A percentile compares a stretch with the other conserved stretches of the same genome.
phyloP scores from a whole-genome alignment of 352 stramenopile species.

The Phytopythium chamaehyphon region DNA sequence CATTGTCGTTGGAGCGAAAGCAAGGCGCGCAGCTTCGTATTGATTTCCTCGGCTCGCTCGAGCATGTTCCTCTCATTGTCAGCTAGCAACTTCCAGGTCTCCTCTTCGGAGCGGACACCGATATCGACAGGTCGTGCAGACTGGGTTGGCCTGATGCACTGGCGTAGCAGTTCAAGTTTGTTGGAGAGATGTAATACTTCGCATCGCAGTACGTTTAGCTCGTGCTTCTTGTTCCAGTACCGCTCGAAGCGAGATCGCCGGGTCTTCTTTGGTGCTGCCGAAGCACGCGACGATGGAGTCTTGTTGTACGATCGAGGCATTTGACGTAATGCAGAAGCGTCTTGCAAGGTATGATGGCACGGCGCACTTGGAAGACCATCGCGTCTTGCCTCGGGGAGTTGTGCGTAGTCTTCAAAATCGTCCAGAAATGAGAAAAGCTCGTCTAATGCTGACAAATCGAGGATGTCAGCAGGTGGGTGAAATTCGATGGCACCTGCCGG shows the following conservation, averaged over 20 bases:
- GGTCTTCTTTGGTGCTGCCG: background rate
- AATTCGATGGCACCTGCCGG: no score
- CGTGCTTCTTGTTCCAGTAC: conserved; percentile 4
- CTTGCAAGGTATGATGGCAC: no score
- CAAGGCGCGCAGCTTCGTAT: background rate
- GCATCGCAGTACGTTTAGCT: background rate
- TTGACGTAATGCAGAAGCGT: no score
- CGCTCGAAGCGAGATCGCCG: background rate
- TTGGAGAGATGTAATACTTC: background rate
- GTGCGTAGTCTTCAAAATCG: background rate
- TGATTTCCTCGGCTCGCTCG: background rate
- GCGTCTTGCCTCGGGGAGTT: no score
- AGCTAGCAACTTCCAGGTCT: conserved; percentile 1
- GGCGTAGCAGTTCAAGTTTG: conserved; percentile 3
- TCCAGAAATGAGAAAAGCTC: conserved; percentile 5
- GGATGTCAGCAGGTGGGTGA: background rate
- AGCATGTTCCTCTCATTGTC: background rate
- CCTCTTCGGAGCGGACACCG: no score
- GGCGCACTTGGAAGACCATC: no score
- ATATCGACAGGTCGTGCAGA: no score
- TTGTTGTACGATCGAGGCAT: background rate
- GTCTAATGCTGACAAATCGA: background rate
- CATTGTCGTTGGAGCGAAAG: background rate
- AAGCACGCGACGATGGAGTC: no score
- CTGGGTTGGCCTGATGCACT: no score